phyloP scores from a whole-genome alignment of 129 eudicot genomes.

The Rutidosis leptorrhynchoides region DNA sequence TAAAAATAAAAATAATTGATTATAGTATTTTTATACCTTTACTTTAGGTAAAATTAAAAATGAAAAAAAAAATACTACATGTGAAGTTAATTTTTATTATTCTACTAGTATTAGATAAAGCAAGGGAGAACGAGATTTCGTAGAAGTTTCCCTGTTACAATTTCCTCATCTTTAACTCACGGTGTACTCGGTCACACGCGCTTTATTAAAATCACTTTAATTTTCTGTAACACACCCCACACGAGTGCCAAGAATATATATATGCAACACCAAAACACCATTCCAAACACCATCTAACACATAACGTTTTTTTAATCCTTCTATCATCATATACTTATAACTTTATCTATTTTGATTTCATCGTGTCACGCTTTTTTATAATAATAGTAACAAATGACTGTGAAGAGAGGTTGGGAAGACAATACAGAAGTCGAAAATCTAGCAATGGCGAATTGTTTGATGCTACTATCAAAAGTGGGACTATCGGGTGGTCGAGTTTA shows the following conservation, averaged over 20 bases:
- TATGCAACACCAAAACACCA: not conserved
- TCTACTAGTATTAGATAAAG: too few relatives aligned
- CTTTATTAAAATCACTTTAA: not conserved
- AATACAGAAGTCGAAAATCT: conserved; percentile 36
- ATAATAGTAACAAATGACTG: conserved; percentile 10
- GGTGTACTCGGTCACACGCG: conserved; percentile 25
- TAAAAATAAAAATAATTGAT: too few relatives aligned
- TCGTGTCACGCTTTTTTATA: not conserved
- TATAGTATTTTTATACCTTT: not conserved
- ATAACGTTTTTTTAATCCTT: not conserved
- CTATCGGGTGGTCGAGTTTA: conserved; percentile 30
- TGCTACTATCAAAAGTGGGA: conserved; percentile 41
- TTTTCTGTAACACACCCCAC: conserved; percentile 19
- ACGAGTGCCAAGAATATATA: conserved; percentile 11
- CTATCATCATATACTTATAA: not conserved
- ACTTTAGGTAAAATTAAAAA: too few relatives aligned
- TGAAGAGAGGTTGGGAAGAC: conserved; percentile 33
- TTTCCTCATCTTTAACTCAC: conserved; percentile 10
- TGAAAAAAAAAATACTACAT: too few relatives aligned
- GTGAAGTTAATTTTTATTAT: not conserved
- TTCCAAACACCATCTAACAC: conserved; percentile 9
- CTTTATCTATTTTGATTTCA: not conserved
- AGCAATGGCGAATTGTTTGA: conserved; percentile 54
- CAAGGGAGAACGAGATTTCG: conserved; percentile 24
- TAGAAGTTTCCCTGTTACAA: conserved; percentile 27